A percentile compares a stretch with the other conserved stretches of the same genome.
These are phyloP conservation scores for Talaromyces sp. DNA, from an alignment of 2,329 filamentous ascomycete genomes.

Conservation along the genomic window DNA sequence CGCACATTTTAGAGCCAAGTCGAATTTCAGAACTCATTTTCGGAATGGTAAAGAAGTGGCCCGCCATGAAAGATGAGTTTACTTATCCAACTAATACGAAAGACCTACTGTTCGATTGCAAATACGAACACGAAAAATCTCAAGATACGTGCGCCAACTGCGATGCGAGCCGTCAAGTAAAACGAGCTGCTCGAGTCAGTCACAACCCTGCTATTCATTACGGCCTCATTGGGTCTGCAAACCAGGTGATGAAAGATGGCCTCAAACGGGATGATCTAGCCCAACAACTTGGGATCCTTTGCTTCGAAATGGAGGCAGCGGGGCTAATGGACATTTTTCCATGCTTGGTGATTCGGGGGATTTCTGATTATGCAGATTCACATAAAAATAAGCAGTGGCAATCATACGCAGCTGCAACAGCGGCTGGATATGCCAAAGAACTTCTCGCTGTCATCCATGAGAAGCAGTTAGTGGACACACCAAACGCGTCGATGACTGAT, in stretches of 20 bases:
- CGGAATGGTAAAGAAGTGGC: background rate
- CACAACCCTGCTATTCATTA: background rate
- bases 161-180: background rate
- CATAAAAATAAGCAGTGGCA: background rate
- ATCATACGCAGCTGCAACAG: background rate
- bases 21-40: background rate
- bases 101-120: background rate
- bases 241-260: background rate
- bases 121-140: background rate
- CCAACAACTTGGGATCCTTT: background rate
- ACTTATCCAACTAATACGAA: background rate
- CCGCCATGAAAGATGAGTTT: background rate
- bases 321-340: background rate
- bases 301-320: background rate
- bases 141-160: background rate
- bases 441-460: background rate
- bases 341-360: background rate
- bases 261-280: background rate
- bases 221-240: slow-evolving; percentile 7
- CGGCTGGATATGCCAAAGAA: background rate
- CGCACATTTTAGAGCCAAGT: background rate
- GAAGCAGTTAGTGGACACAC: background rate
- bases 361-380: background rate
- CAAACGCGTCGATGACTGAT: background rate
- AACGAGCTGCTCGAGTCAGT: background rate